Conservation (phyloP, 2,329 filamentous ascomycete species). For the Colletotrichum melonis region DNA sequence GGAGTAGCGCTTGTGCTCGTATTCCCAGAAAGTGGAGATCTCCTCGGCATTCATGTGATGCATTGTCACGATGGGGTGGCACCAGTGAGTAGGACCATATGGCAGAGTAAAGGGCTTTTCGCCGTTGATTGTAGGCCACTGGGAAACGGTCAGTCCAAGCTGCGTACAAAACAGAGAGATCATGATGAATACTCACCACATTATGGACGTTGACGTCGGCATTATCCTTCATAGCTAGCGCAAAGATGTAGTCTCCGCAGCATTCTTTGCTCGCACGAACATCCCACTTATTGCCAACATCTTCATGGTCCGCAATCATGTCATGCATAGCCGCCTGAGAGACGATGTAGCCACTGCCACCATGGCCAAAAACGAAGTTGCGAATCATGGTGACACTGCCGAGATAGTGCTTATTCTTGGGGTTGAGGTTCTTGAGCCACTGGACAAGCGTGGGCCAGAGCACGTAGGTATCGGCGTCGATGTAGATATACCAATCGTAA, state of each 20-base stretch:
- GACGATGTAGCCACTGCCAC: constrained; percentile 66
- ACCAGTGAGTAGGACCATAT: constrained; percentile 62
- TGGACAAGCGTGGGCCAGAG: constrained; percentile 63
- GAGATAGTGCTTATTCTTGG: constrained; percentile 57
- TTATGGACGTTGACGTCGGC: constrained; percentile 54
- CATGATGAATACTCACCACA: constrained; percentile 49
- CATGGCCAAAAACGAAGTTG: constrained; percentile 62
- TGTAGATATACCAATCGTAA: constrained; percentile 70
- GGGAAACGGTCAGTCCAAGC: constrained; percentile 16
- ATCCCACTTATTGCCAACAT: constrained; percentile 61
- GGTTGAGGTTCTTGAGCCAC: constrained; percentile 59
- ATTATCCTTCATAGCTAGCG: constrained; percentile 56
- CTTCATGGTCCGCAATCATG: constrained; percentile 53
- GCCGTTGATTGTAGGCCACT: constrained; percentile 67
- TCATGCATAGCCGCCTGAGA: constrained; percentile 63
- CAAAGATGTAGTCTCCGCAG: constrained; percentile 65
- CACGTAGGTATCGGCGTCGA: constrained; percentile 70
- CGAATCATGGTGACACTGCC: constrained; percentile 59
- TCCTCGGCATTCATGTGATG: constrained; percentile 65
- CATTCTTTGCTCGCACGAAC: constrained; percentile 51
- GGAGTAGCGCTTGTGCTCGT: constrained; percentile 55
- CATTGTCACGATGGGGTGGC: constrained; percentile 67
- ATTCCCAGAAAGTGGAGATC: constrained; percentile 61
- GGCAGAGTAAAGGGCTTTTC: constrained; percentile 65
- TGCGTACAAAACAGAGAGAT: background rate